Percentiles rank a stretch among this genome's conserved stretches.
phyloP scores from a whole-genome alignment of 1,284 basidiomycete genomes.

The Cryptococcus wingfieldii region DNA sequence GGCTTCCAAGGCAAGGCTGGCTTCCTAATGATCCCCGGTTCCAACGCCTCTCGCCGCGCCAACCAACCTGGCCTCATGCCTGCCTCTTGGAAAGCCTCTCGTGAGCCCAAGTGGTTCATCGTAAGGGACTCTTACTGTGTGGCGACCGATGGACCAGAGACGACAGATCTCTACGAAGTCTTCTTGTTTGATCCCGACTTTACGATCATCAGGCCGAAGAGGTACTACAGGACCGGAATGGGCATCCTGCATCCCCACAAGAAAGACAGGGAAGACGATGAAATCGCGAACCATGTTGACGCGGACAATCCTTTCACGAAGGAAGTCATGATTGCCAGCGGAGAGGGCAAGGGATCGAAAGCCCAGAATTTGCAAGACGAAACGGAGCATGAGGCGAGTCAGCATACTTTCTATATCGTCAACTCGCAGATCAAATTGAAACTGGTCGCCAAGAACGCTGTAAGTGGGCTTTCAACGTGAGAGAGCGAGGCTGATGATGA shows the following conservation, averaged over 20 bases:
- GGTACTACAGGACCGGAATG: constrained; percentile 45
- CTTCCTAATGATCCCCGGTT: constrained; percentile 58
- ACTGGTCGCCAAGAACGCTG: constrained; percentile 83
- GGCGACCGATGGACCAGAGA: constrained; percentile 78
- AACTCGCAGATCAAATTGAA: constrained; percentile 89
- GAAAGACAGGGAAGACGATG: constrained; percentile 8
- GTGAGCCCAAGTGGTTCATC: constrained; percentile 83
- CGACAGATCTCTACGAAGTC: constrained; percentile 83
- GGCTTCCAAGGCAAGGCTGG: constrained; percentile 82
- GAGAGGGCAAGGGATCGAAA: constrained; percentile 29
- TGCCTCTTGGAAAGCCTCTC: constrained; percentile 61
- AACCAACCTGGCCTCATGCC: constrained; percentile 50
- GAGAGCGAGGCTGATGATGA: not conserved
- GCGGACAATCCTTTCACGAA: constrained; percentile 29
- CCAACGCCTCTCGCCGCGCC: constrained; percentile 50
- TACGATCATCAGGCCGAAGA: constrained; percentile 60
- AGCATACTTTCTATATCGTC: constrained; percentile 90
- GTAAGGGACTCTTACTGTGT: constrained; percentile 91
- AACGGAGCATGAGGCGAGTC: constrained; percentile 39
- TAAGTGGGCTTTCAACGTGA: constrained; percentile 35
- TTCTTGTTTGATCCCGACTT: constrained; percentile 92
- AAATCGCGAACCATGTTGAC: constrained; percentile 23
- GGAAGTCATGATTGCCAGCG: constrained; percentile 29
- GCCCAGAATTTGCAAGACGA: constrained; percentile 27
- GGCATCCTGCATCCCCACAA: constrained; percentile 32